A percentile compares a stretch with the other conserved stretches of the same genome.
Conservation (phyloP, 352 stramenopile genomes). For the Phytophthora europaea region DNA sequence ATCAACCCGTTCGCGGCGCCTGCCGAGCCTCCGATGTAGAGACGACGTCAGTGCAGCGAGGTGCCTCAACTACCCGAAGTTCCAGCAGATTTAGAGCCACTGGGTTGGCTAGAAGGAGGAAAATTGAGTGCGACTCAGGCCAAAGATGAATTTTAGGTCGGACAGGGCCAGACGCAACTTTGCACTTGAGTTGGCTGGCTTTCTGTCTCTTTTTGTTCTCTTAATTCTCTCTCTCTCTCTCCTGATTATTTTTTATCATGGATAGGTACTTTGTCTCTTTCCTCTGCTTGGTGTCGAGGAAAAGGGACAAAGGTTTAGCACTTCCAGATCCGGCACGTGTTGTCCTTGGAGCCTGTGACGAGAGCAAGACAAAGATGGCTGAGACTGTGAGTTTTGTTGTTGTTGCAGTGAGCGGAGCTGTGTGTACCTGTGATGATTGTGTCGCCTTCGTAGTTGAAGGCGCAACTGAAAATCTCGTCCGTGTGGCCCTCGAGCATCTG, state of each 20-base stretch:
- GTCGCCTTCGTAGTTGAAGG: constrained; percentile 97
- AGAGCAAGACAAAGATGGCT: constrained; percentile 15
- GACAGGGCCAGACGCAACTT: constrained; percentile 1
- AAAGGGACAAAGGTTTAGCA: constrained; percentile 48
- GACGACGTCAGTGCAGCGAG: constrained; percentile 10
- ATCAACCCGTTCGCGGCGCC: constrained; percentile 80
- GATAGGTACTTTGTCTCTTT: constrained; percentile 3
- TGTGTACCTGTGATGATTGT: constrained; percentile 96
- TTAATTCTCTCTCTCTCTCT: constrained; percentile 17
- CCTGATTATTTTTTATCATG: constrained; percentile 12
- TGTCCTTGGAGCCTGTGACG: constrained; percentile 81
- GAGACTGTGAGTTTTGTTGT: not conserved
- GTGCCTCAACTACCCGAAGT: not conserved
- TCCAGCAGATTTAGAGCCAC: not conserved
- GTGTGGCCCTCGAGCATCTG: constrained; percentile 97
- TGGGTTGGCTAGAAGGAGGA: not conserved
- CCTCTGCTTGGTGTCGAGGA: not conserved
- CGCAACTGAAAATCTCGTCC: constrained; percentile 97
- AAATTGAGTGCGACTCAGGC: not conserved
- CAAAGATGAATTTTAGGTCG: constrained; percentile 31
- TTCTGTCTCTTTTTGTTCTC: constrained; percentile 28
- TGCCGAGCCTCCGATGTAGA: constrained; percentile 61
- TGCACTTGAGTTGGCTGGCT: constrained; percentile 1
- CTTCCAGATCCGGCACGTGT: constrained; percentile 89
- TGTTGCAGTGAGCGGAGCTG: not conserved